Base-by-base conservation (phyloP, 441 rosid genomes). In the Adansonia grandidieri region DNA sequence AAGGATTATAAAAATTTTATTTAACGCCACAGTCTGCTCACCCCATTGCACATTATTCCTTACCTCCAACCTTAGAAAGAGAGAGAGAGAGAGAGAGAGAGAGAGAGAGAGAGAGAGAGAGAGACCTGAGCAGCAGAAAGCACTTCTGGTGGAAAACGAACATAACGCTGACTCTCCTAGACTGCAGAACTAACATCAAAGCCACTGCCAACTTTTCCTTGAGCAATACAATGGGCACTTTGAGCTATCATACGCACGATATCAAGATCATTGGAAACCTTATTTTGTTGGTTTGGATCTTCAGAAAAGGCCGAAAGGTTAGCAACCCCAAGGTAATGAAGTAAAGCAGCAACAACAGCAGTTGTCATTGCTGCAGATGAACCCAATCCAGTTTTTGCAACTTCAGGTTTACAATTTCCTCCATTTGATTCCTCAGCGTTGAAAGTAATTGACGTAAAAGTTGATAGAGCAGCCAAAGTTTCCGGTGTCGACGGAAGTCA, bases 341-440 rank as follows among this genome's bases (percentile, higher is more conserved):
- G 95, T 73, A 94, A 85, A 75, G 97, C 92, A 85, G 98, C 95
- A 79, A 91, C 96, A 15, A 91, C 95, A 44, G 99, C 99, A 74
- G 98, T 88, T 57, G 98, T 94, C 99, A 94, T 94, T 65, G 99
- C 98, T 77, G 99, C 99, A 65, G 98, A 96, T 70, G 99, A 96
- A 77, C 99, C 99, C 82, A 96, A 84, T 58, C 99, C 99, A 81
- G 99, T 96, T 87, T 96, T 94, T 64, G 99, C 98, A 80, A 96
- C 97, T 88, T 96, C 99, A 73, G 98, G 98, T 85, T 89, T 96
- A 86, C 88, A 88, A 75, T 84, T 88, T 81, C 80, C 88, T 66
- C 91, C 94, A 79, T 78, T 85, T 81, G 87, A 82, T 62, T 90
- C 93, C 77, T 80, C 92, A 48, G 87, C 83, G 51, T 96, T 96